A percentile compares a stretch with the other conserved stretches of the same genome.
Conservation (phyloP, 176 grass and related monocot species). For the Eragrostis nindensis region DNA sequence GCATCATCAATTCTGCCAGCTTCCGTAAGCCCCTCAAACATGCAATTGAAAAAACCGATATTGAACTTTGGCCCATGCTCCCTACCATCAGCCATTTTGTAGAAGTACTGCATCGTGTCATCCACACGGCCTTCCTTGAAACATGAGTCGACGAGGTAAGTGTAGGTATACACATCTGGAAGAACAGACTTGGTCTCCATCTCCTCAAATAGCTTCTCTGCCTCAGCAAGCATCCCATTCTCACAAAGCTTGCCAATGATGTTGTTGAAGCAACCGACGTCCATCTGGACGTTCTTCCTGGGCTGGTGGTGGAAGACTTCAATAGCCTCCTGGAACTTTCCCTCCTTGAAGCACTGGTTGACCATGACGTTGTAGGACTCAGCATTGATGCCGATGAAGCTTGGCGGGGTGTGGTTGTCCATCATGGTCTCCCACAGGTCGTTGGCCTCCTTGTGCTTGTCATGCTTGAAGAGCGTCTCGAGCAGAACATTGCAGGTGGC, state of each 20-base stretch:
- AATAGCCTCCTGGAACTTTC: conserved; percentile 58
- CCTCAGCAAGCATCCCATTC: conserved; percentile 54
- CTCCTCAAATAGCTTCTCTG: conserved; percentile 60
- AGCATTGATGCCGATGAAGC: conserved; percentile 54
- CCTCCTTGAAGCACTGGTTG: conserved; percentile 68
- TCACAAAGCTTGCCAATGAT: conserved; percentile 68
- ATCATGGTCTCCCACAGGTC: conserved; percentile 61
- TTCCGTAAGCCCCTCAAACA: conserved; percentile 27
- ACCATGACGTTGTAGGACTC: conserved; percentile 72
- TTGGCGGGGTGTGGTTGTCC: conserved; percentile 62
- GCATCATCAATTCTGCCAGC: conserved; percentile 32
- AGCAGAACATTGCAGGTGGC: conserved; percentile 61
- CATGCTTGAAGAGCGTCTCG: conserved; percentile 59
- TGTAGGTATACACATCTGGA: conserved; percentile 60
- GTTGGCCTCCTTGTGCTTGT: conserved; percentile 58
- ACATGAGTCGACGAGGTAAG: conserved; percentile 44
- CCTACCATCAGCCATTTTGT: conserved; percentile 38
- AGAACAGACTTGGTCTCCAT: conserved; percentile 61
- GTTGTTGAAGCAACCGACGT: conserved; percentile 70
- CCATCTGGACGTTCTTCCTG: conserved; percentile 56
- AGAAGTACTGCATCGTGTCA: conserved; percentile 53
- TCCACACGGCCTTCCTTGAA: conserved; percentile 56
- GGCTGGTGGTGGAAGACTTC: conserved; percentile 53
- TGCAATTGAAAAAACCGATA: conserved; percentile 38
- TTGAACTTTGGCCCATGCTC: conserved; percentile 56